Evolutionary conservation across 176 grass and related monocot genomes (phyloP).

Genomic region (Cenchrus fungigraminus): DNA sequence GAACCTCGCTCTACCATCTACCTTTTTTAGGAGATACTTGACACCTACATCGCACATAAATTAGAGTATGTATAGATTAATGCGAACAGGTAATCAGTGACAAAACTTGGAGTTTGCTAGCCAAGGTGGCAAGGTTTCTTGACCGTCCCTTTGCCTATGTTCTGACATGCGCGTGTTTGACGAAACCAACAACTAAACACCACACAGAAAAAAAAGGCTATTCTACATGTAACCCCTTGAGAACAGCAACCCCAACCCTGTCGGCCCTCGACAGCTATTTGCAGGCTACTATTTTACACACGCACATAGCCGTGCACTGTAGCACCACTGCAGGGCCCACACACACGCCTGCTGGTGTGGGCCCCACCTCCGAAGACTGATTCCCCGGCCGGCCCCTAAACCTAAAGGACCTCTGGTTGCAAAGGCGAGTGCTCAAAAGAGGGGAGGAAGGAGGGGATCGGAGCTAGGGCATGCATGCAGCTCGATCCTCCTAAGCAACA

Average conservation of each 20-base stretch:
- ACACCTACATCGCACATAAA: neutral
- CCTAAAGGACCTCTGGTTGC: neutral
- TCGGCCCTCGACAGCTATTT: neutral
- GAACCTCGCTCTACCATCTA: neutral
- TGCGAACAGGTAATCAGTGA: neutral
- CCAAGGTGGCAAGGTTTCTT: conserved; percentile 2
- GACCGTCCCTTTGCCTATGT: neutral
- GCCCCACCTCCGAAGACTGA: no score
- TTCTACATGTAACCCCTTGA: neutral
- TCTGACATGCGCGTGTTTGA: conserved; percentile 32
- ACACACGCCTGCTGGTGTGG: no score
- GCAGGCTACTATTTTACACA: neutral
- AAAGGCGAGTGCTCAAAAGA: conserved; percentile 16
- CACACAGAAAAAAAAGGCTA: neutral
- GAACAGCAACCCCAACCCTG: neutral
- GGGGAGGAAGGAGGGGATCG: neutral
- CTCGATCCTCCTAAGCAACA: conserved; percentile 21
- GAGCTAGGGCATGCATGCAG: neutral
- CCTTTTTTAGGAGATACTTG: neutral
- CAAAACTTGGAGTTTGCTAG: neutral
- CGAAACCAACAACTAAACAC: conserved; percentile 1
- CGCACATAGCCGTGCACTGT: neutral
- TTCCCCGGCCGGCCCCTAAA: no score
- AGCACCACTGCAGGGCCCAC: neutral
- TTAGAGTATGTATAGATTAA: neutral